These are phyloP conservation scores for Candolleomyces aberdarensis DNA, from an alignment of 768 basidiomycete species.

Conservation along the genomic window DNA sequence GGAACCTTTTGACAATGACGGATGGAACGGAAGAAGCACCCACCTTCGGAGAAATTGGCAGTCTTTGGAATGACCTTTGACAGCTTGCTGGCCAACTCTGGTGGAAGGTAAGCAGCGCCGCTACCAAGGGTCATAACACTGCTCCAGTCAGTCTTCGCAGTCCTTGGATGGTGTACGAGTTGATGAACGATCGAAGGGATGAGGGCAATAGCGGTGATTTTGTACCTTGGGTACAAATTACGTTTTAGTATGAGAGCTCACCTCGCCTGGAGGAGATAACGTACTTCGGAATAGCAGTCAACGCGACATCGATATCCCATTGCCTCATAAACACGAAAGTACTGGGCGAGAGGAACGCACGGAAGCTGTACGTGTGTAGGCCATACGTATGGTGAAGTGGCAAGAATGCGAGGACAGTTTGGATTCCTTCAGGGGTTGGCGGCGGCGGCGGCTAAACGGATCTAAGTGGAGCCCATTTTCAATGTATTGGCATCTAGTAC, in stretches of 20 bases:
- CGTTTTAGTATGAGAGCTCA: too few relatives aligned
- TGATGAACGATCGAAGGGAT: slow-evolving; percentile 69
- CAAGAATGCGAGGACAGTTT: slow-evolving; percentile 53
- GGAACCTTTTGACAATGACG: not conserved
- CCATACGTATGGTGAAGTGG: slow-evolving; percentile 71
- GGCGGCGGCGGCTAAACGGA: slow-evolving; percentile 33
- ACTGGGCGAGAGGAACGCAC: slow-evolving; percentile 38
- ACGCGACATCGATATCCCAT: slow-evolving; percentile 54
- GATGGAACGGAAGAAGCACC: not conserved
- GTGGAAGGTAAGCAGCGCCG: slow-evolving; percentile 70
- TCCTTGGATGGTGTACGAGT: slow-evolving; percentile 53
- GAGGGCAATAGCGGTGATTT: slow-evolving; percentile 44
- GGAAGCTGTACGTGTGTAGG: slow-evolving; percentile 51
- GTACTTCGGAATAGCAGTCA: slow-evolving; percentile 59
- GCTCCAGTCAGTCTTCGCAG: slow-evolving; percentile 50
- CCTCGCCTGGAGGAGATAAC: slow-evolving; percentile 10
- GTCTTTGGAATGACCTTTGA: slow-evolving; percentile 31
- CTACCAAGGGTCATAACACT: slow-evolving; percentile 40
- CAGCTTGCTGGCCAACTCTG: slow-evolving; percentile 44
- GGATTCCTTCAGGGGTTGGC: slow-evolving; percentile 40
- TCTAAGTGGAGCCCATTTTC: not conserved
- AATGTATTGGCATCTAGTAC: slow-evolving; percentile 9
- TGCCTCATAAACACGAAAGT: slow-evolving; percentile 55
- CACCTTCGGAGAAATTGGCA: slow-evolving; percentile 44
- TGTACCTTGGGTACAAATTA: slow-evolving; percentile 39